Conservation (phyloP, 768 basidiomycete species). For the Hirschioporus abietinus region DNA sequence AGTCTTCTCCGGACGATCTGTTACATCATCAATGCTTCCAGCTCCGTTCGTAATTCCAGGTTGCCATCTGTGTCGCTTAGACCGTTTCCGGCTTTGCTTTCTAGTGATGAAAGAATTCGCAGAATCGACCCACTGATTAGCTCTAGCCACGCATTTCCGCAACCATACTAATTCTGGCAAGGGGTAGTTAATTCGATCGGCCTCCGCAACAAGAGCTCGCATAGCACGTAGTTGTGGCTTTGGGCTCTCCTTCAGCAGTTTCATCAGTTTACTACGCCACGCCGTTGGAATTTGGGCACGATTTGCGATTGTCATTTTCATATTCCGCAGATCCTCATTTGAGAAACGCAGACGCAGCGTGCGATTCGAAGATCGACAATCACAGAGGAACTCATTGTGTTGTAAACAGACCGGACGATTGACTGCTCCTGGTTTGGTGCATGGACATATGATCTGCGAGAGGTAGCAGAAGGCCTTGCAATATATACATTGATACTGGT, state of each 20-base stretch:
- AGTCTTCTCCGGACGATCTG: constrained; percentile 65
- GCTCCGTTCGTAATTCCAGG: constrained; percentile 35
- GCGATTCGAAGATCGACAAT: constrained; percentile 48
- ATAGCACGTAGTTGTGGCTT: constrained; percentile 73
- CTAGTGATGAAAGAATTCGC: constrained; percentile 75
- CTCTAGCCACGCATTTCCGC: constrained; percentile 72
- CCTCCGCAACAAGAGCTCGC: constrained; percentile 80
- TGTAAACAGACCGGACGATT: constrained; percentile 79
- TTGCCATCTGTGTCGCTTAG: constrained; percentile 56
- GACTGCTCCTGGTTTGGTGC: constrained; percentile 34
- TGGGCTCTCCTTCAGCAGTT: constrained; percentile 59
- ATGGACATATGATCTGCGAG: constrained; percentile 82
- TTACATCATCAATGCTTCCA: constrained; percentile 44
- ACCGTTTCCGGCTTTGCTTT: constrained; percentile 76
- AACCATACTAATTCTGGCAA: constrained; percentile 69
- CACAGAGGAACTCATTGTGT: constrained; percentile 76
- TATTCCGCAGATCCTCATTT: constrained; percentile 70
- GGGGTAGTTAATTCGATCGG: constrained; percentile 75
- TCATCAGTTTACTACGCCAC: constrained; percentile 73
- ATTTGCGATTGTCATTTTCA: constrained; percentile 56
- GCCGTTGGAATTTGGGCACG: constrained; percentile 65
- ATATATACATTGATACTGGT: constrained; percentile 89
- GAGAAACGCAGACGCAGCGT: constrained; percentile 76
- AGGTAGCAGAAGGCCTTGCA: constrained; percentile 97
- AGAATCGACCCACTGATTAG: constrained; percentile 85